These are phyloP conservation scores for Plantago major DNA, from an alignment of 257 asterid genomes.

Conservation along the genomic window DNA sequence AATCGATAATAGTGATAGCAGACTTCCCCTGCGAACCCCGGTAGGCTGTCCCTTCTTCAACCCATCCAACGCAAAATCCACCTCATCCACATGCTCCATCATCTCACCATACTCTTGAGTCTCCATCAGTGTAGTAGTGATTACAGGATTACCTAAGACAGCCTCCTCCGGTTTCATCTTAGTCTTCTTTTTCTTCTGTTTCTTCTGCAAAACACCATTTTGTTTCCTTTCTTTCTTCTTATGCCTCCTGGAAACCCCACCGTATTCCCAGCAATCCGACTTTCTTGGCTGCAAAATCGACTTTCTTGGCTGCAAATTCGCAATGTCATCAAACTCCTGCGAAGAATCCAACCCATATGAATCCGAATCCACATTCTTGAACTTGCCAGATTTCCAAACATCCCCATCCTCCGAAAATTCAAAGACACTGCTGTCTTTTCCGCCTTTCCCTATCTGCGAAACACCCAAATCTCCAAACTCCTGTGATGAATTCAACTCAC, in stretches of 20 bases:
- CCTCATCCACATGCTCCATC: slow-evolving; percentile 91
- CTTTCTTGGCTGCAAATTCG: too few relatives aligned
- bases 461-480: slow-evolving; percentile 36
- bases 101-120: slow-evolving; percentile 87
- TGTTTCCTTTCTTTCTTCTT: slow-evolving; percentile 40
- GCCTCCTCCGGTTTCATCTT: slow-evolving; percentile 31
- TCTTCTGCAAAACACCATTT: slow-evolving; percentile 39
- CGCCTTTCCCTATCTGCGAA: too few relatives aligned
- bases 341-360: slow-evolving; percentile 39
- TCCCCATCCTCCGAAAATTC: slow-evolving; percentile 40
- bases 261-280: slow-evolving; percentile 22
- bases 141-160: slow-evolving; percentile 28
- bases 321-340: slow-evolving; percentile 45
- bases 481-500: too few relatives aligned
- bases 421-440: slow-evolving; percentile 25
- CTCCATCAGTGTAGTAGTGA: slow-evolving; percentile 74
- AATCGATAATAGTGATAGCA: slow-evolving; percentile 52
- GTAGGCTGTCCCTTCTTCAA: slow-evolving; percentile 76
- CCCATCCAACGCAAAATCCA: slow-evolving; percentile 83
- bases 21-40: slow-evolving; percentile 61
- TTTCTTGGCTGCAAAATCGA: slow-evolving; percentile 33
- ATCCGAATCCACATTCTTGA: slow-evolving; percentile 40
- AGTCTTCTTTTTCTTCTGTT: slow-evolving; percentile 46
- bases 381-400: slow-evolving; percentile 42
- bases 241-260: slow-evolving; percentile 31